Percentiles rank a stretch among this genome's conserved stretches.
These are phyloP conservation scores for Annulohypoxylon stygium DNA, from an alignment of 495 filamentous ascomycete species.

Conservation along the genomic window DNA sequence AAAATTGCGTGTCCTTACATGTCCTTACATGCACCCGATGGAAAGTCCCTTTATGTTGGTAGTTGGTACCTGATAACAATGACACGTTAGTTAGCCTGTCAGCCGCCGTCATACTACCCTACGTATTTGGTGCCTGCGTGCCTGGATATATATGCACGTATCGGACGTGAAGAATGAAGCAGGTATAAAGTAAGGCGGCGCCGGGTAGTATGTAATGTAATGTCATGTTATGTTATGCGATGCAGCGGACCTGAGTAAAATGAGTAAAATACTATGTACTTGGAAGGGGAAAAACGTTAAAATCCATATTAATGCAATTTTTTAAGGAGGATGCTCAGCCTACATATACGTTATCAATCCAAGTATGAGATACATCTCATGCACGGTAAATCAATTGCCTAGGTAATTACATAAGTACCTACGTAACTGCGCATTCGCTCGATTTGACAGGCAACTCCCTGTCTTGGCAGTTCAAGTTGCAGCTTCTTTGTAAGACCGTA, in stretches of 20 bases:
- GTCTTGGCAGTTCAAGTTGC: not conserved
- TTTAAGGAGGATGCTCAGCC: not conserved
- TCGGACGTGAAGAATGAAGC: conserved; percentile 17
- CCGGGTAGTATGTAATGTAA: not conserved
- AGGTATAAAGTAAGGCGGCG: conserved; percentile 20
- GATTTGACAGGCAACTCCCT: conserved; percentile 17
- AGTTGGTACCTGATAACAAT: conserved; percentile 35
- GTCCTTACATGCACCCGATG: not conserved
- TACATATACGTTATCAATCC: not conserved
- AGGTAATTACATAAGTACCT: conserved; percentile 1
- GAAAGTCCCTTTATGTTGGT: conserved; percentile 15
- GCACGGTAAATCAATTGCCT: conserved; percentile 7
- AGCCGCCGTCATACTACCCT: conserved; percentile 42
- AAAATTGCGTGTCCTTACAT: conserved; percentile 28
- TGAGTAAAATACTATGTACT: not conserved
- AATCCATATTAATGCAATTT: not conserved
- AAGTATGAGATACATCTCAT: conserved; percentile 16
- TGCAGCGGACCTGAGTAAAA: conserved; percentile 10
- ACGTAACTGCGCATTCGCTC: conserved; percentile 5
- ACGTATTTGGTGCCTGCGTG: conserved; percentile 34
- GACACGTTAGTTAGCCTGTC: conserved; percentile 36
- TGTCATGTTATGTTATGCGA: not conserved
- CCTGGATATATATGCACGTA: conserved; percentile 41
- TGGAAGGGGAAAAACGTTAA: not conserved
- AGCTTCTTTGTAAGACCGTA: not conserved